phyloP scores from a whole-genome alignment of 2,329 filamentous ascomycete genomes.

The Claviceps sp. region DNA sequence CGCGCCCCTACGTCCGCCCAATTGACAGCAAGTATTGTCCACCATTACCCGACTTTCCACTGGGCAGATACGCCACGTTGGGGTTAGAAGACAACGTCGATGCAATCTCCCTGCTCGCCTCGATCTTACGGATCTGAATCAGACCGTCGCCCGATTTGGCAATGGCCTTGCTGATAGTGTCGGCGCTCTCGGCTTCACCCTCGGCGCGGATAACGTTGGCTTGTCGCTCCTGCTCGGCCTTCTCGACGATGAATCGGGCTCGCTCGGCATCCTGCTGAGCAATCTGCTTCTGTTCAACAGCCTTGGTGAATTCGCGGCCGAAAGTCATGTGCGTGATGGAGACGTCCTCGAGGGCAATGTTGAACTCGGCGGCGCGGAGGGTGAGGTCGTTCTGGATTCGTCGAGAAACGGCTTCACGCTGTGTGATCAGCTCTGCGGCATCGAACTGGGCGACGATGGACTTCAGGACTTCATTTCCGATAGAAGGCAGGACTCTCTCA shows the following conservation, averaged over 20 bases:
- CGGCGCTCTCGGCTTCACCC: slow-evolving; percentile 92
- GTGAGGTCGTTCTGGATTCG: slow-evolving; percentile 87
- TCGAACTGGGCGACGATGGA: slow-evolving; percentile 98
- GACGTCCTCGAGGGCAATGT: slow-evolving; percentile 96
- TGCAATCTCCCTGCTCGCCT: slow-evolving; percentile 92
- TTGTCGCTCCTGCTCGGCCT: slow-evolving; percentile 96
- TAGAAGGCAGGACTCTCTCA: slow-evolving; percentile 93
- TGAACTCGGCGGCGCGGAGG: slow-evolving; percentile 90
- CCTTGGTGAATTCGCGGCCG: slow-evolving; percentile 95
- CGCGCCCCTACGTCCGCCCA: slow-evolving; percentile 17
- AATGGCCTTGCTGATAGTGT: slow-evolving; percentile 88
- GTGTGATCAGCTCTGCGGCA: slow-evolving; percentile 94
- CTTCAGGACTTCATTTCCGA: slow-evolving; percentile 99
- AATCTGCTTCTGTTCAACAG: slow-evolving; percentile 99
- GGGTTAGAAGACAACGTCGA: slow-evolving; percentile 79
- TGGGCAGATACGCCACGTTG: slow-evolving; percentile 88
- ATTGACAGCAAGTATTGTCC: slow-evolving; percentile 42
- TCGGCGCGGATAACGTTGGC: slow-evolving; percentile 97
- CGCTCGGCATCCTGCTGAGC: slow-evolving; percentile 97
- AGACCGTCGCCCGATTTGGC: slow-evolving; percentile 86
- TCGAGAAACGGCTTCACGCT: slow-evolving; percentile 91
- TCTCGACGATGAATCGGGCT: slow-evolving; percentile 95
- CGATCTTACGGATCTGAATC: slow-evolving; percentile 92
- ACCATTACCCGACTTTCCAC: slow-evolving; percentile 50
- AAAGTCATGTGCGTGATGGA: slow-evolving; percentile 99